Evolutionary conservation across 1,139 yeast genomes (phyloP).

Genomic region (Geotrichum cucujoidarum): DNA sequence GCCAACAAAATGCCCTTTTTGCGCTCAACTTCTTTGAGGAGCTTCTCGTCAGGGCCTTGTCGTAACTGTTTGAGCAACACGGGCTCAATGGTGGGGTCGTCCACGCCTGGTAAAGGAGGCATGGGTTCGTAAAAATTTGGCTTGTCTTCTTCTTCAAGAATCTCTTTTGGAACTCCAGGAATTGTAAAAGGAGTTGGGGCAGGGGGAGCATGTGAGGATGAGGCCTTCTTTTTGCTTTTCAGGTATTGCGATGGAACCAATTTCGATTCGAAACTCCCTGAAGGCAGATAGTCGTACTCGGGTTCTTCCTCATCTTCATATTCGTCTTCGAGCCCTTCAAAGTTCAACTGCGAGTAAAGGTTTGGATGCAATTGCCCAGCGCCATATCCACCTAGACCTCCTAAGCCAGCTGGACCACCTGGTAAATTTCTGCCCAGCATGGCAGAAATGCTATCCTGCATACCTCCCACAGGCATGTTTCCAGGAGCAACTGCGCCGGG

Average conservation of each 20-base stretch:
- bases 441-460: too few species aligned
- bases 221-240: conserved; percentile 1
- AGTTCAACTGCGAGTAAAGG: background rate
- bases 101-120: conserved; percentile 13
- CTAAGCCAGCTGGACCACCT: too few species aligned
- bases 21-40: background rate
- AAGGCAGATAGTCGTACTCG: conserved; percentile 3
- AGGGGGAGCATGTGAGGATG: background rate
- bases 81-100: conserved; percentile 8
- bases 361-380: background rate
- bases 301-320: conserved; percentile 1
- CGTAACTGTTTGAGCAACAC: background rate
- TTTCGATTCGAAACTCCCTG: background rate
- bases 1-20: background rate
- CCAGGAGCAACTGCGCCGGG: background rate
- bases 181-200: conserved; percentile 1
- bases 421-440: too few species aligned
- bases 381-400: background rate
- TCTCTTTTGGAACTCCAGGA: background rate
- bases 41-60: conserved; percentile 2
- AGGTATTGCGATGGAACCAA: background rate
- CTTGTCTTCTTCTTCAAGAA: conserved; percentile 5
- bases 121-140: conserved; percentile 4
- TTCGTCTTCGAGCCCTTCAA: background rate
- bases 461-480: background rate